Conservation (phyloP, 352 stramenopile genomes). For the Globisporangium abappressorium region DNA sequence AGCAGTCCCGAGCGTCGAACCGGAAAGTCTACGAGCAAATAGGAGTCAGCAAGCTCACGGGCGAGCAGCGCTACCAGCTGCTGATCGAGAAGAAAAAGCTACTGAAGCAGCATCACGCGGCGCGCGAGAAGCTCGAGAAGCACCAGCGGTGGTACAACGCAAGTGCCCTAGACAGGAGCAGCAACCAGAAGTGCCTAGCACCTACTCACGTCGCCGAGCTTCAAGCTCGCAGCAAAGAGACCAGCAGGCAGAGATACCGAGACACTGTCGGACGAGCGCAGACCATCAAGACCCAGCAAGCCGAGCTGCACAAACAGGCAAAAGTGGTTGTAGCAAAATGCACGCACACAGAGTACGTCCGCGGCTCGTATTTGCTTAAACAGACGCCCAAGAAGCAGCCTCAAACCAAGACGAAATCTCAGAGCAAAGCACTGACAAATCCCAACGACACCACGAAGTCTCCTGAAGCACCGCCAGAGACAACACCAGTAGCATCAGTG, state of each 20-base stretch:
- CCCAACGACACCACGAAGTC: neutral
- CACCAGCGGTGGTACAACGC: conserved; percentile 42
- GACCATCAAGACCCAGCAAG: conserved; percentile 18
- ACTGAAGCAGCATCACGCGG: conserved; percentile 16
- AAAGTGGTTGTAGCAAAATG: conserved; percentile 23
- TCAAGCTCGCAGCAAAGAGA: conserved; percentile 3
- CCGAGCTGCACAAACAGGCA: conserved; percentile 24
- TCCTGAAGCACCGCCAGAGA: neutral
- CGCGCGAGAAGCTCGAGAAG: conserved; percentile 17
- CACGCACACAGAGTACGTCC: conserved; percentile 29
- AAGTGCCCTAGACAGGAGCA: conserved; percentile 2
- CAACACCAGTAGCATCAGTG: neutral
- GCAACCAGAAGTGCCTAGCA: conserved; percentile 4
- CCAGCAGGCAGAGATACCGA: neutral
- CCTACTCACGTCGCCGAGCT: conserved; percentile 22
- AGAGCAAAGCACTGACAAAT: neutral
- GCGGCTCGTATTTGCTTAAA: conserved; percentile 47
- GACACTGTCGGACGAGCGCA: neutral
- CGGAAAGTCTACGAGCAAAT: conserved; percentile 41
- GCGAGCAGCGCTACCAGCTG: conserved; percentile 33
- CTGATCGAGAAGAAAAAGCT: conserved; percentile 23
- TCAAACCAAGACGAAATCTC: neutral
- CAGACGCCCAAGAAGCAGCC: neutral
- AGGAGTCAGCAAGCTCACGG: conserved; percentile 33
- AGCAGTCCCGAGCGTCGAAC: conserved; percentile 30